Evolutionary conservation across 1,284 basidiomycete genomes (phyloP).

Genomic region (Ustilago hordei): DNA sequence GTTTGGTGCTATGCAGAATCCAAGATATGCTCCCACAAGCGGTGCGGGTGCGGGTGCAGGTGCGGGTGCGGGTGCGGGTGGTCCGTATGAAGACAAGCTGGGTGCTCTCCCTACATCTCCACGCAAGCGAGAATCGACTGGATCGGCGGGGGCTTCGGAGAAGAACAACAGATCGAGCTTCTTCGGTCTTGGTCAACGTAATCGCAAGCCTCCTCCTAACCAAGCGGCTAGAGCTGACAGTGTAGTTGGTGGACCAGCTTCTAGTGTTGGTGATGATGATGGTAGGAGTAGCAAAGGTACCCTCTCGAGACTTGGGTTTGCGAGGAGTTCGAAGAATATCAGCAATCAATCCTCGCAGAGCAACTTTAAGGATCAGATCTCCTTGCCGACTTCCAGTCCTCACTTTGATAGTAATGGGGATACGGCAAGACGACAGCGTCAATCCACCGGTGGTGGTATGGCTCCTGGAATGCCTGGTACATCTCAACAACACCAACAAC

Average conservation of each 20-base stretch:
- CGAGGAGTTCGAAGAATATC: constrained; percentile 43
- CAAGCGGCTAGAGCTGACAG: constrained; percentile 8
- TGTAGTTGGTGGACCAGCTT: constrained; percentile 19
- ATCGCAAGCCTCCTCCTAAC: constrained; percentile 55
- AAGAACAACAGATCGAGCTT: constrained; percentile 58
- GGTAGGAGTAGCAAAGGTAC: constrained; percentile 50
- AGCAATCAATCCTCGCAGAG: constrained; percentile 38
- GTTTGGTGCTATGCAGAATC: constrained; percentile 23
- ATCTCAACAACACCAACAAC: neutral
- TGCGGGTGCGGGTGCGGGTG: too few species aligned
- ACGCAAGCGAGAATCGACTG: constrained; percentile 55
- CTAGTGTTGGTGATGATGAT: constrained; percentile 32
- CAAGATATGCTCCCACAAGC: constrained; percentile 26
- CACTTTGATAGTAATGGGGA: constrained; percentile 61
- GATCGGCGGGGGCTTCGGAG: constrained; percentile 29
- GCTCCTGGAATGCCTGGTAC: constrained; percentile 15
- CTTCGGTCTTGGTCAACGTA: constrained; percentile 56
- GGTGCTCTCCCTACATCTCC: constrained; percentile 51
- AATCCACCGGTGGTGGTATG: constrained; percentile 30
- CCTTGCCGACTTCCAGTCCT: constrained; percentile 62
- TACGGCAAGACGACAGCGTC: constrained; percentile 50
- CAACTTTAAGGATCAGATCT: constrained; percentile 65
- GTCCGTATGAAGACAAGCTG: constrained; percentile 41
- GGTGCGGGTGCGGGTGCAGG: constrained; percentile 8
- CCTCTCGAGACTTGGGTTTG: constrained; percentile 56